A percentile compares a stretch with the other conserved stretches of the same genome.
These are phyloP conservation scores for Scleroderma bovista DNA, from an alignment of 768 basidiomycete genomes.

Conservation along the genomic window DNA sequence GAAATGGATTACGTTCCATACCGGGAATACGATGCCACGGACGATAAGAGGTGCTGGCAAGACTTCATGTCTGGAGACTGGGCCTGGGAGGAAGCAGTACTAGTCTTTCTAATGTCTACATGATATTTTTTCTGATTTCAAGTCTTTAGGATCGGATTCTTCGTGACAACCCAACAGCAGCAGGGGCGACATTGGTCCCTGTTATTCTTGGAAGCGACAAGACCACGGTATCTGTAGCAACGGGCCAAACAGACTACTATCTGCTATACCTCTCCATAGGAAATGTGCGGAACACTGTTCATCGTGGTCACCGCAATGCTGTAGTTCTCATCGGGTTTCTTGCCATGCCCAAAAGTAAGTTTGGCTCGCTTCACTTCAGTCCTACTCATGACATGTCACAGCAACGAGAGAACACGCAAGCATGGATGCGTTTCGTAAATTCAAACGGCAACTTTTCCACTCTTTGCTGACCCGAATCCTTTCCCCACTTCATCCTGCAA, in stretches of 20 bases:
- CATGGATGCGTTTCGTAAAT: conserved; percentile 9
- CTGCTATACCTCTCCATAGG: conserved; percentile 6
- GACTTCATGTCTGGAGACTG: conserved; percentile 11
- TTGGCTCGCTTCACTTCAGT: neutral
- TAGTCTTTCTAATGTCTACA: neutral
- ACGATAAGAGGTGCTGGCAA: neutral
- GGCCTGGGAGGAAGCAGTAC: conserved; percentile 11
- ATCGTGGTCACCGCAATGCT: conserved; percentile 1
- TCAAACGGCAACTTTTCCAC: conserved; percentile 18
- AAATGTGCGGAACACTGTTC: conserved; percentile 5
- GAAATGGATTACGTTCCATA: conserved; percentile 18
- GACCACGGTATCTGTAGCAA: conserved; percentile 6
- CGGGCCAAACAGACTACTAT: conserved; percentile 3
- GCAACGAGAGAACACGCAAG: conserved; percentile 3
- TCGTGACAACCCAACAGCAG: conserved; percentile 11
- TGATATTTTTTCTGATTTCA: neutral
- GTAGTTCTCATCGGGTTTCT: conserved; percentile 23
- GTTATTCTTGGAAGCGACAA: conserved; percentile 9
- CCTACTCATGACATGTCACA: neutral
- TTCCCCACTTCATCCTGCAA: conserved; percentile 3
- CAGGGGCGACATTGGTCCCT: conserved; percentile 16
- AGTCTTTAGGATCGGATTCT: conserved; percentile 1
- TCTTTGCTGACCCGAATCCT: conserved; percentile 10
- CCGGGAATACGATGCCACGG: conserved; percentile 1
- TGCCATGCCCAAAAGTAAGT: conserved; percentile 26